phyloP scores from a whole-genome alignment of 768 basidiomycete species.

The Xanthoconium purpureum region DNA sequence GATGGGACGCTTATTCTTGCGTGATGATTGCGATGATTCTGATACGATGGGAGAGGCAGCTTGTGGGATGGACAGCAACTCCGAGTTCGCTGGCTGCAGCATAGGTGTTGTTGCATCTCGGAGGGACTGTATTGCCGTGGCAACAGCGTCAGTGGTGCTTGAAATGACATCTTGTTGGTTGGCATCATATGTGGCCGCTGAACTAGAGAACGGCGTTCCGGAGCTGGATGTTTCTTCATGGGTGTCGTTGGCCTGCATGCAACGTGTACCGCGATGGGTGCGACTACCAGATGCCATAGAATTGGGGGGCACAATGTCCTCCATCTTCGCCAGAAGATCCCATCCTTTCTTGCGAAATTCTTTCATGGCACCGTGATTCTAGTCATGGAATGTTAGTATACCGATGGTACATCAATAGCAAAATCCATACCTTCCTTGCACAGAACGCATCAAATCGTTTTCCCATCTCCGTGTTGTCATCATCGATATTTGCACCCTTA shows the following conservation, averaged over 20 bases:
- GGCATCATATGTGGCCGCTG: background rate
- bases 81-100: no score
- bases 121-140: background rate
- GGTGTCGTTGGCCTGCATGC: background rate
- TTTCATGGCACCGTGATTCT: background rate
- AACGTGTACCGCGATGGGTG: background rate
- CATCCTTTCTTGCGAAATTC: background rate
- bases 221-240: no score
- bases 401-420: background rate
- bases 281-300: background rate
- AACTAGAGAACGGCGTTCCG: background rate
- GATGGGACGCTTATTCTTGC: background rate
- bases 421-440: background rate
- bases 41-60: background rate
- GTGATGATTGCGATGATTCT: background rate
- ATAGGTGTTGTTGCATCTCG: background rate
- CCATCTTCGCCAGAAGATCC: background rate
- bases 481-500: background rate
- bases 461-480: background rate
- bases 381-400: background rate
- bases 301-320: background rate
- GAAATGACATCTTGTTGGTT: background rate
- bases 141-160: background rate
- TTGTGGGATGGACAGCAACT: background rate
- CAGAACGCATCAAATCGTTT: background rate